These are phyloP conservation scores for Auriculariales sp. DNA, from an alignment of 768 basidiomycete genomes.

Conservation along the genomic window DNA sequence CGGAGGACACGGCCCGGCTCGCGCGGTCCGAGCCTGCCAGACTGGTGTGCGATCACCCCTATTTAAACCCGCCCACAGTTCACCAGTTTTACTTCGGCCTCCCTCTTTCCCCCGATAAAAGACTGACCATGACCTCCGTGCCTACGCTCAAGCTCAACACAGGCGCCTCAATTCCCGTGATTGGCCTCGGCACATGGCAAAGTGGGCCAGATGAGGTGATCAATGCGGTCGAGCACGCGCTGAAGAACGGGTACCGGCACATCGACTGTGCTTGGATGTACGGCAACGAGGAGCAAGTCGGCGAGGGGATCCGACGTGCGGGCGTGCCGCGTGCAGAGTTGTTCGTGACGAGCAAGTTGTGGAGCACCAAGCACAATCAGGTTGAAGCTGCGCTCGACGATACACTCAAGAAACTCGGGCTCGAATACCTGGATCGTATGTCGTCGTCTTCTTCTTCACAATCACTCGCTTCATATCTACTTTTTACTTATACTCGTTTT, in stretches of 20 bases:
- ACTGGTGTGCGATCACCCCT: no score
- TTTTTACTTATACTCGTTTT: no score
- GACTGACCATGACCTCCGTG: conserved; percentile 5
- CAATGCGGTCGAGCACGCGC: not conserved
- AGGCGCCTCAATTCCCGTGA: conserved; percentile 25
- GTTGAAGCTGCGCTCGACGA: conserved; percentile 17
- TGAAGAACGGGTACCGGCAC: conserved; percentile 30
- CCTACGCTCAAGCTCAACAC: conserved; percentile 25
- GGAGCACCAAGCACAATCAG: conserved; percentile 13
- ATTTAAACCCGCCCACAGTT: no score
- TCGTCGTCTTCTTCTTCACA: not conserved
- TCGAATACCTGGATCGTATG: conserved; percentile 19
- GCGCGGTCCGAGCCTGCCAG: no score
- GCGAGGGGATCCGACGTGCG: conserved; percentile 1
- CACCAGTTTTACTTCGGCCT: no score
- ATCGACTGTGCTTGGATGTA: conserved; percentile 20
- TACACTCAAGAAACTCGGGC: conserved; percentile 14
- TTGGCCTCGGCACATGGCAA: conserved; percentile 16
- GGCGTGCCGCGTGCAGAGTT: conserved; percentile 29
- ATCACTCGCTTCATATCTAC: no score
- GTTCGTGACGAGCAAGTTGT: conserved; percentile 36
- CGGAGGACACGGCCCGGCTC: no score
- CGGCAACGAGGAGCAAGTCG: conserved; percentile 31
- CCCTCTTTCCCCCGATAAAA: no score
- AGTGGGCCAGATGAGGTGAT: conserved; percentile 3